phyloP scores from a whole-genome alignment of 805 yeast genomes.

The Hanseniaspora mollemarum region DNA sequence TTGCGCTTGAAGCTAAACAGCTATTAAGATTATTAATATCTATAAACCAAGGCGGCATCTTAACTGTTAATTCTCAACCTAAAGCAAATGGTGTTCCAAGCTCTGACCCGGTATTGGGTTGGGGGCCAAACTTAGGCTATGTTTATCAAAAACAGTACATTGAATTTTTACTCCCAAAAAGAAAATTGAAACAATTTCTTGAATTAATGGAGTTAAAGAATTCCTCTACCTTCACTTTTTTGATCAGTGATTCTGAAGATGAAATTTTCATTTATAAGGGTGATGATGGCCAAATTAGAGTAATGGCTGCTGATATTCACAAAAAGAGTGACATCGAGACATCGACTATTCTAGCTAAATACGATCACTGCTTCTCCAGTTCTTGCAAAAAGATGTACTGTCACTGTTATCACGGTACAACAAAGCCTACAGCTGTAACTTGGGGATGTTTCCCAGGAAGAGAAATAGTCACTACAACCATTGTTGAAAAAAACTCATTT shows the following conservation, averaged over 20 bases:
- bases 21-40: constrained; percentile 48
- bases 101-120: constrained; percentile 61
- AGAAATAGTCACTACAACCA: constrained; percentile 89
- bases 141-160: constrained; percentile 90
- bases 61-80: constrained; percentile 92
- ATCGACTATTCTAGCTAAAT: constrained; percentile 8
- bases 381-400: constrained; percentile 14
- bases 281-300: constrained; percentile 10
- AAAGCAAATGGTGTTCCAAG: constrained; percentile 71
- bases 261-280: constrained; percentile 28
- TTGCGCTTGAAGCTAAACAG: constrained; percentile 59
- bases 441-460: constrained; percentile 98
- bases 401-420: constrained; percentile 28
- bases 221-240: constrained; percentile 67
- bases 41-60: constrained; percentile 55
- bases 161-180: constrained; percentile 67
- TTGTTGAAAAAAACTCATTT: constrained; percentile 83
- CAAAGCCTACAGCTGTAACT: constrained; percentile 83
- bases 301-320: constrained; percentile 8
- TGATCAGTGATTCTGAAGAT: constrained; percentile 33
- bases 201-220: constrained; percentile 37
- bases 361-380: neutral
- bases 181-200: constrained; percentile 31
- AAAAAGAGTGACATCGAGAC: constrained; percentile 10
- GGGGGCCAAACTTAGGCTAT: constrained; percentile 92